Conservation (phyloP, 1,139 yeast genomes). For the Diutina ranongensis region DNA sequence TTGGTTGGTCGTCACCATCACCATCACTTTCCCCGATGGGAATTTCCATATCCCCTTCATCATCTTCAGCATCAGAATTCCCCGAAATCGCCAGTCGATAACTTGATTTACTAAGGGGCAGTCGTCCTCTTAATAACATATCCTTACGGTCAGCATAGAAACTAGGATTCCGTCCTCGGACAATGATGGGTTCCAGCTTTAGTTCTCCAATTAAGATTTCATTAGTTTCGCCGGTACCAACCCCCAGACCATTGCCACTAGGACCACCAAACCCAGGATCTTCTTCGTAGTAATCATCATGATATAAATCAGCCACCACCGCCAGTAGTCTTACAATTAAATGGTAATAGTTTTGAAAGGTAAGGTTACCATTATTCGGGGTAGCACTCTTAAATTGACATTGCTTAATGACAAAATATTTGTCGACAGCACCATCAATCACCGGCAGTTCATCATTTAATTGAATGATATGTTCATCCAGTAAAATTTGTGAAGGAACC, state of each 20-base stretch:
- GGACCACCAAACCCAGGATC: slow-evolving; percentile 12
- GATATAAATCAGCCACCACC: slow-evolving; percentile 31
- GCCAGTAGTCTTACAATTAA: slow-evolving; percentile 30
- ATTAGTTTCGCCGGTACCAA: slow-evolving; percentile 17
- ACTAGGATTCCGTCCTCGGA: slow-evolving; percentile 55
- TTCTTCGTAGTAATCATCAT: slow-evolving; percentile 29
- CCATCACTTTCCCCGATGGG: background rate
- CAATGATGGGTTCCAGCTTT: slow-evolving; percentile 41
- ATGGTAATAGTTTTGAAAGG: slow-evolving; percentile 46
- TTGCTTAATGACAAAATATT: slow-evolving; percentile 26
- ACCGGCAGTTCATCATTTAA: slow-evolving; percentile 17
- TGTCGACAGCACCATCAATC: slow-evolving; percentile 19
- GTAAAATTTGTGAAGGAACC: slow-evolving; percentile 14
- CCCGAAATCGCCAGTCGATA: slow-evolving; percentile 7
- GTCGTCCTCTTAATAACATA: slow-evolving; percentile 25
- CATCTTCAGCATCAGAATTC: background rate
- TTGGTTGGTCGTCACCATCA: background rate
- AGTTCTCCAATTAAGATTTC: slow-evolving; percentile 23
- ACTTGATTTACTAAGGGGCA: background rate
- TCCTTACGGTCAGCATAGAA: slow-evolving; percentile 50
- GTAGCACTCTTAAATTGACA: slow-evolving; percentile 54
- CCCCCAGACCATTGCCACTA: slow-evolving; percentile 6
- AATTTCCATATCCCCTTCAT: slow-evolving; percentile 7
- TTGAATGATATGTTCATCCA: slow-evolving; percentile 21
- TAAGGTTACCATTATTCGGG: slow-evolving; percentile 49